Conservation (phyloP, 2,329 filamentous ascomycete species). For the Colletotrichum australisinense region DNA sequence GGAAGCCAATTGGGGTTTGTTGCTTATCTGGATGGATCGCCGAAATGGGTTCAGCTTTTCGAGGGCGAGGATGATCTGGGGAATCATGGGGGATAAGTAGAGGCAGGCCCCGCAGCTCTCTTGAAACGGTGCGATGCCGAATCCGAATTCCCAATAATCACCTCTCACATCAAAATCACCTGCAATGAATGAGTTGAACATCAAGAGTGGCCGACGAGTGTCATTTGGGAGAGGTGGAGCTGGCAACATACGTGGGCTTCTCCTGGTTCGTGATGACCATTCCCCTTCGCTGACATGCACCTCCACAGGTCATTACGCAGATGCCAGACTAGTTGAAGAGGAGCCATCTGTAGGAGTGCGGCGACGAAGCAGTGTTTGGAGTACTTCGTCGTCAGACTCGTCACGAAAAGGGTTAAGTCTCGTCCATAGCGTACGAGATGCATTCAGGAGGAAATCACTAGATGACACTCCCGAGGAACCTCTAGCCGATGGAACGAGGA, state of each 20-base stretch:
- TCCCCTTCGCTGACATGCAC: background rate
- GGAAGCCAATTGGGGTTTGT: background rate
- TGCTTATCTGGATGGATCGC: background rate
- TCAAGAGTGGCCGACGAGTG: slow-evolving; percentile 10
- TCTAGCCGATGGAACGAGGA: background rate
- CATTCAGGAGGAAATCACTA: background rate
- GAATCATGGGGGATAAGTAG: background rate
- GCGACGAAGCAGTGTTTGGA: slow-evolving; percentile 14
- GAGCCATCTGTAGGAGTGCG: background rate
- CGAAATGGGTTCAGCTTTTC: background rate
- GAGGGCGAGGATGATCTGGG: background rate
- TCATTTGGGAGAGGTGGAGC: slow-evolving; percentile 21
- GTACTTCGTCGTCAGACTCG: background rate
- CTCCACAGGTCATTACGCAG: slow-evolving; percentile 8
- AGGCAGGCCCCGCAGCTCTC: background rate
- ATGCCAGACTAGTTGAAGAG: background rate
- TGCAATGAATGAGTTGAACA: slow-evolving; percentile 16
- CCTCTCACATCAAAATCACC: background rate
- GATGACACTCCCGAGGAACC: background rate
- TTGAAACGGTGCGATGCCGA: too few species aligned
- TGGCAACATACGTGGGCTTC: slow-evolving; percentile 22
- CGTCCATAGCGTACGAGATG: background rate
- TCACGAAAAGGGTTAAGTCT: background rate
- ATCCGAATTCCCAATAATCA: background rate
- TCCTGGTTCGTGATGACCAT: background rate